Conservation (phyloP, 208 protist species). For the Tritrichomonas foetus region DNA sequence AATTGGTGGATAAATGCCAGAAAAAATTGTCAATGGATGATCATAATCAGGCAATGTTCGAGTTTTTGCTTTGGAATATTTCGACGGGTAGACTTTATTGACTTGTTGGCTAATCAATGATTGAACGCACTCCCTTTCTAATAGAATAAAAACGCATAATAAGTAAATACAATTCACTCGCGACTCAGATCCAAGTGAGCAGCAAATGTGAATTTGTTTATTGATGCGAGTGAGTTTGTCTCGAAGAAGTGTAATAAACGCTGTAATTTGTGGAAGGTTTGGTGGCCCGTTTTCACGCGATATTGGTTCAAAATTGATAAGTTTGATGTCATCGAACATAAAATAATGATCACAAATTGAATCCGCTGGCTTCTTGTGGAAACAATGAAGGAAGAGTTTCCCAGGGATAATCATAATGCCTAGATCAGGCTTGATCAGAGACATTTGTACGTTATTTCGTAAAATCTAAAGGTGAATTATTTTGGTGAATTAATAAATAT, state of each 20-base stretch:
- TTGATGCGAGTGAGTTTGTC: conserved; percentile 10
- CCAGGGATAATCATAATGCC: conserved; percentile 3
- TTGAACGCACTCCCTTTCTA: background rate
- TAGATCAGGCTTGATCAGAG: background rate
- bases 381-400: background rate
- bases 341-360: conserved; percentile 31
- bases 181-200: background rate
- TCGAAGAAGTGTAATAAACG: conserved; percentile 21
- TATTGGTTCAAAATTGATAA: background rate
- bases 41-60: background rate
- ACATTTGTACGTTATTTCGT: conserved; percentile 22
- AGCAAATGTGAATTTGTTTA: conserved; percentile 22
- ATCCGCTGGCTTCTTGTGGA: background rate
- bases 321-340: background rate
- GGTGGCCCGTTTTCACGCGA: conserved; percentile 1
- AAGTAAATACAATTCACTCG: conserved; percentile 31
- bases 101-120: background rate
- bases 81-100: background rate
- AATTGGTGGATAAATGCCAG: conserved; percentile 16
- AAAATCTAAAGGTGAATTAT: no score
- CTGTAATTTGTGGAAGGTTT: background rate
- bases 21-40: conserved; percentile 4
- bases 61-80: background rate
- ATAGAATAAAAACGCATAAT: background rate
- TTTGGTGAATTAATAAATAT: no score